These are phyloP conservation scores for Penicillium antarcticum DNA, from an alignment of 495 filamentous ascomycete genomes.

Conservation along the genomic window DNA sequence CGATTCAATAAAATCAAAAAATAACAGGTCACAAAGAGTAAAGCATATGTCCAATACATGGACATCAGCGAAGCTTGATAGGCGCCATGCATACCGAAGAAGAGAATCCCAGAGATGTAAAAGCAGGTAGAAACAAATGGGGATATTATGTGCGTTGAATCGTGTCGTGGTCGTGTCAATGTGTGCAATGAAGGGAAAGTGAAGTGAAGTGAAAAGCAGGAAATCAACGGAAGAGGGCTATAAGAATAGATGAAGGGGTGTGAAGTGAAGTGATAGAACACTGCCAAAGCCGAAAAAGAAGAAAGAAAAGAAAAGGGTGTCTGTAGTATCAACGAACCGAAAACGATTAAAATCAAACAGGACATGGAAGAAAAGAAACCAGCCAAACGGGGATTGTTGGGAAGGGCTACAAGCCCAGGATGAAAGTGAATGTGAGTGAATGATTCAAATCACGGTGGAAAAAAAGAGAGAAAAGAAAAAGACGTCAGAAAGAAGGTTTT, in stretches of 20 bases:
- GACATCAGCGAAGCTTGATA: neutral
- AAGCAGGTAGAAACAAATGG: conserved; percentile 6
- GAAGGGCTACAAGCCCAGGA: no score
- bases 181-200: conserved; percentile 23
- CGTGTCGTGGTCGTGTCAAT: conserved; percentile 34
- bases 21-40: neutral
- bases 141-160: conserved; percentile 31
- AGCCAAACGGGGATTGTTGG: neutral
- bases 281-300: neutral
- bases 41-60: conserved; percentile 1
- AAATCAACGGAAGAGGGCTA: conserved; percentile 5
- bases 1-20: neutral
- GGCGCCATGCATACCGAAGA: neutral
- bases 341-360: no score
- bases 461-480: conserved; percentile 8
- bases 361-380: neutral
- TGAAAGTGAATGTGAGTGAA: no score
- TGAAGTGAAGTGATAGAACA: neutral
- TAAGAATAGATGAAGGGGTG: neutral
- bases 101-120: conserved; percentile 2
- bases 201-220: conserved; percentile 23
- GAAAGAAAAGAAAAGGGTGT: neutral
- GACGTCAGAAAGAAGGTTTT: neutral
- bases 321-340: conserved; percentile 1
- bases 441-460: neutral